These are phyloP conservation scores for Moricandia arvensis DNA, from an alignment of 345 rosid genomes.

Conservation along the genomic window DNA sequence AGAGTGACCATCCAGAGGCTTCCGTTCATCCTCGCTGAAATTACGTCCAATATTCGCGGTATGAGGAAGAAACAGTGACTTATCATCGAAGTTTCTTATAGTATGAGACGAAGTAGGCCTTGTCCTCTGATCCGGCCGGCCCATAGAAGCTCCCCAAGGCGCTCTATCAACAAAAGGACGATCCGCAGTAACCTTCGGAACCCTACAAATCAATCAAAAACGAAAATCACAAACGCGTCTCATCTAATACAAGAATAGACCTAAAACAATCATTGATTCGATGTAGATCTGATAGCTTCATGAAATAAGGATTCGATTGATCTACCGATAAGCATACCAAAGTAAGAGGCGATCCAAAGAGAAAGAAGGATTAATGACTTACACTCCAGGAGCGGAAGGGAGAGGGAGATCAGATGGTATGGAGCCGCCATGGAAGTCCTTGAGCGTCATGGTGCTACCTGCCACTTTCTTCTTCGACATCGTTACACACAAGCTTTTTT, in stretches of 20 bases:
- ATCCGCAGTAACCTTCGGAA: constrained; percentile 49
- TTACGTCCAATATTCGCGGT: constrained; percentile 59
- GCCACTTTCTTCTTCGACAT: constrained; percentile 83
- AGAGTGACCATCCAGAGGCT: constrained; percentile 67
- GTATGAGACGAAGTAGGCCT: constrained; percentile 66
- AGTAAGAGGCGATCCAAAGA: constrained; percentile 1
- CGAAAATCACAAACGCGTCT: not conserved
- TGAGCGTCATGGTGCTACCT: constrained; percentile 81
- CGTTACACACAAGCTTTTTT: constrained; percentile 2
- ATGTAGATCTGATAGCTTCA: constrained; percentile 27
- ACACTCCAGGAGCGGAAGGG: constrained; percentile 96
- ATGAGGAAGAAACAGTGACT: constrained; percentile 59
- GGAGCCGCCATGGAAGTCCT: constrained; percentile 93
- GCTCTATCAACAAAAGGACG: constrained; percentile 58
- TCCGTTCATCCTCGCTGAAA: constrained; percentile 84
- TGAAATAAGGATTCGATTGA: constrained; percentile 15
- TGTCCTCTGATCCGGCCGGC: constrained; percentile 56
- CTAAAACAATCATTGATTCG: constrained; percentile 17
- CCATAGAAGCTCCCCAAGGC: constrained; percentile 59
- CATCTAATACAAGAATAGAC: constrained; percentile 1
- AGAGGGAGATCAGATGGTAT: constrained; percentile 82
- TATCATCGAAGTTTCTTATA: constrained; percentile 67
- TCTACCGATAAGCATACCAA: constrained; percentile 23
- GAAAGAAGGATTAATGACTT: constrained; percentile 27
- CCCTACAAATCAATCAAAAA: constrained; percentile 30